Conservation (phyloP, 306 rosid species). For the Sophora flavescens region DNA sequence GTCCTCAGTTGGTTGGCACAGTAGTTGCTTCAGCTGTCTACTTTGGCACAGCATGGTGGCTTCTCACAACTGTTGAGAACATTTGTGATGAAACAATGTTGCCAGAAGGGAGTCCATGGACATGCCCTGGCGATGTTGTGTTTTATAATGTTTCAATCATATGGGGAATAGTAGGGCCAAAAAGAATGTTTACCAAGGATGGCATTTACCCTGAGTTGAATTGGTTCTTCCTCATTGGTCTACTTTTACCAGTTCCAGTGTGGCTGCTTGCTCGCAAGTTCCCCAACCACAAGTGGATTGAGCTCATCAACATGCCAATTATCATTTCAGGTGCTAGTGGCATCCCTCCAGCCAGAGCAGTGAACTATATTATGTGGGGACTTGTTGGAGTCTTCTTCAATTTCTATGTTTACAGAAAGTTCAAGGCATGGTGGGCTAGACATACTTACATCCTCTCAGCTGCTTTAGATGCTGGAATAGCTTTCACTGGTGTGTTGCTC, state of each 20-base stretch:
- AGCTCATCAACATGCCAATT: slow-evolving; percentile 68
- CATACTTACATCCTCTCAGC: slow-evolving; percentile 78
- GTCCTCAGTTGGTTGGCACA: slow-evolving; percentile 64
- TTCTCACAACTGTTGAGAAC: slow-evolving; percentile 52
- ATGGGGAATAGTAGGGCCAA: slow-evolving; percentile 86
- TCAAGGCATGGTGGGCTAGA: slow-evolving; percentile 76
- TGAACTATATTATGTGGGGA: slow-evolving; percentile 64
- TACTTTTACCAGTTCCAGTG: slow-evolving; percentile 63
- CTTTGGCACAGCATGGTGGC: slow-evolving; percentile 88
- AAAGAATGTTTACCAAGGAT: slow-evolving; percentile 58
- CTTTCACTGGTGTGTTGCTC: slow-evolving; percentile 61
- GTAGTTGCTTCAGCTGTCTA: slow-evolving; percentile 55
- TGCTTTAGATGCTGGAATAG: slow-evolving; percentile 76
- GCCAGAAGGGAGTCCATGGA: slow-evolving; percentile 80
- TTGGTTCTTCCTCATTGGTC: slow-evolving; percentile 72
- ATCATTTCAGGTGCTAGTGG: slow-evolving; percentile 45
- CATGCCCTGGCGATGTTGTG: slow-evolving; percentile 72
- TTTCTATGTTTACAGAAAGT: slow-evolving; percentile 51
- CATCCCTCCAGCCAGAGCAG: slow-evolving; percentile 59
- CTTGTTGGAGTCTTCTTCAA: slow-evolving; percentile 74
- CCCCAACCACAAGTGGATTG: slow-evolving; percentile 61
- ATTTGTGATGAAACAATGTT: slow-evolving; percentile 55
- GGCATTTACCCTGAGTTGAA: slow-evolving; percentile 68
- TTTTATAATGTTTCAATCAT: slow-evolving; percentile 81
- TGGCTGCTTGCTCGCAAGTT: slow-evolving; percentile 56